Conservation (phyloP, 257 asterid species). For the Cynanchum wilfordii region DNA sequence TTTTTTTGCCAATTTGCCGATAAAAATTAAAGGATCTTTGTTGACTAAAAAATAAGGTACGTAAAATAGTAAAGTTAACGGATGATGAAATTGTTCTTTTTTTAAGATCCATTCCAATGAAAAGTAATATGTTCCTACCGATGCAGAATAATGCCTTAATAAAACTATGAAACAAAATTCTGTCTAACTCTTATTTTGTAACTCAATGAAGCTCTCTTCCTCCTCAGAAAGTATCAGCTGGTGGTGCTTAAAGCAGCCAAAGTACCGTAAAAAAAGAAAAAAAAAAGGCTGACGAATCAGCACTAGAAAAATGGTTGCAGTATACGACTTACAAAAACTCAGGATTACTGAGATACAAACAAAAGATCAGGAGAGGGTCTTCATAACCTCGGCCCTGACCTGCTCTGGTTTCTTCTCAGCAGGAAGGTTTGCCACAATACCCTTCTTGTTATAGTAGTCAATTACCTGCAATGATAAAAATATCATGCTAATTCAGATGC, state of each 20-base stretch:
- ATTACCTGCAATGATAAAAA: conserved; percentile 39
- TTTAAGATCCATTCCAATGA: too few relatives aligned
- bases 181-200: neutral
- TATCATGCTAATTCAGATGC: neutral
- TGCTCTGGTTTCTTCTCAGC: conserved; percentile 69
- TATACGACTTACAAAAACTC: neutral
- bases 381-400: conserved; percentile 59
- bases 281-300: neutral
- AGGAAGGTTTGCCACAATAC: conserved; percentile 55
- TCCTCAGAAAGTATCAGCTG: neutral
- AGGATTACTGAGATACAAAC: neutral
- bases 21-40: too few relatives aligned
- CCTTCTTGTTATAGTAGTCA: conserved; percentile 53
- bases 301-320: neutral
- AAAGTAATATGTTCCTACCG: too few relatives aligned
- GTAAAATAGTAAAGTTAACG: too few relatives aligned
- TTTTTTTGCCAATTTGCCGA: too few relatives aligned
- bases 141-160: too few relatives aligned
- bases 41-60: too few relatives aligned
- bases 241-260: neutral
- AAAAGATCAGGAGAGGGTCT: conserved; percentile 45
- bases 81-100: too few relatives aligned
- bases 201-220: neutral
- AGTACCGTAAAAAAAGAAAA: neutral
- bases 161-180: too few relatives aligned